phyloP scores from a whole-genome alignment of 225 moss, liverwort and hornwort genomes.

The Lunularia cruciata region DNA sequence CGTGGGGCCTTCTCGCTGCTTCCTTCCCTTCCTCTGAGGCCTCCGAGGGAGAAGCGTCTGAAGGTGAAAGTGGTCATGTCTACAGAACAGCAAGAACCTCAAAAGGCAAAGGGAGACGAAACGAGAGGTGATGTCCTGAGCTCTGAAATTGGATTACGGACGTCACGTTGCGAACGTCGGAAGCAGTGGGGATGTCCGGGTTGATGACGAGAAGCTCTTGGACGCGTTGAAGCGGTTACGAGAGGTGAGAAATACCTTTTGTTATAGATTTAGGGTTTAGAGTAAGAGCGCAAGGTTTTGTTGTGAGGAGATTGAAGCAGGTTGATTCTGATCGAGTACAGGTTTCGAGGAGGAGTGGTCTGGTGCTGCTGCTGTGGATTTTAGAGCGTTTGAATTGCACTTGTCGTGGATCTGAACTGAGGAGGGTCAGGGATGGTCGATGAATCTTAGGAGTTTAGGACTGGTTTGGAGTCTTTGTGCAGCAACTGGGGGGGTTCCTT shows the following conservation, averaged over 20 bases:
- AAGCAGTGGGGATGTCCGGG: neutral
- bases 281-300: neutral
- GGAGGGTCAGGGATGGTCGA: neutral
- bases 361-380: neutral
- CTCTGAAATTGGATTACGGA: neutral
- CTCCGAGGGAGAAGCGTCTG: too few relatives aligned
- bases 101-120: too few relatives aligned
- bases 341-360: neutral
- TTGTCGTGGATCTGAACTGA: neutral
- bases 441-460: neutral
- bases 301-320: neutral
- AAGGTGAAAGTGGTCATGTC: too few relatives aligned
- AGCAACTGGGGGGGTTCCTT: neutral
- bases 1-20: too few relatives aligned
- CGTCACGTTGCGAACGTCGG: neutral
- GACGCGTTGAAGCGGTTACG: conserved; percentile 6
- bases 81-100: too few relatives aligned
- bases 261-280: conserved; percentile 12
- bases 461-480: neutral
- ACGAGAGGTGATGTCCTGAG: neutral
- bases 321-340: neutral
- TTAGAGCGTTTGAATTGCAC: neutral
- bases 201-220: neutral
- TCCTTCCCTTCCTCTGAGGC: too few relatives aligned
- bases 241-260: neutral